Conservation (phyloP, 495 filamentous ascomycete species). For the Astrothelium macrocarpum region DNA sequence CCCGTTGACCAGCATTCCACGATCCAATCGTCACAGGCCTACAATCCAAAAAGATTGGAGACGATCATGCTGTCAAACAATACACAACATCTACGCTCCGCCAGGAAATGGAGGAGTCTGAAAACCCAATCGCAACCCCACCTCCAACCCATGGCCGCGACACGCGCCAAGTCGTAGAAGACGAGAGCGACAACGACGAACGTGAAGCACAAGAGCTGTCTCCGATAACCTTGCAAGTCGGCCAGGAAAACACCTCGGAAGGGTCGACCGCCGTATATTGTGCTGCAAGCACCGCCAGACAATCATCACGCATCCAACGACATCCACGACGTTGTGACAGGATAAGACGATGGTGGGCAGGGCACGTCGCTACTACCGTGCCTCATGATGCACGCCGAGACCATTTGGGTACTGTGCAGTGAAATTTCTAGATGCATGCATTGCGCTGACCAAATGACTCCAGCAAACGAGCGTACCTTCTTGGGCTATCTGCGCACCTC, state of each 20-base stretch:
- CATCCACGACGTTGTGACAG: conserved; percentile 15
- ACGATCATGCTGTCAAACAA: not conserved
- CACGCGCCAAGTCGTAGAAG: not conserved
- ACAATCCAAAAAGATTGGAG: too few relatives aligned
- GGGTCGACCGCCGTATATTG: not conserved
- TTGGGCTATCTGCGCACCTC: conserved; percentile 70
- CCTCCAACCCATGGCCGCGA: not conserved
- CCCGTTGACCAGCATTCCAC: too few relatives aligned
- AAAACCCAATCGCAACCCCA: not conserved
- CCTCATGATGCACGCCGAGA: conserved; percentile 38
- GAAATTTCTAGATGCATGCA: not conserved
- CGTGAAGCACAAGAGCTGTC: conserved; percentile 20
- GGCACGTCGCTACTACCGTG: conserved; percentile 38
- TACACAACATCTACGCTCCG: not conserved
- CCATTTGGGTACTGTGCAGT: conserved; percentile 42
- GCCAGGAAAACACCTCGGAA: not conserved
- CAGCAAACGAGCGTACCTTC: conserved; percentile 73
- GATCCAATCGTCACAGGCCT: too few relatives aligned
- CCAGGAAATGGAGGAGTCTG: conserved; percentile 1
- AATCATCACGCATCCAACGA: not conserved
- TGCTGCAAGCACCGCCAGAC: not conserved
- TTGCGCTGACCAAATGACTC: conserved; percentile 2
- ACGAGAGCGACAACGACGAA: conserved; percentile 12
- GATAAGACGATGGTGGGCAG: conserved; percentile 35
- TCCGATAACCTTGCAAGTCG: not conserved